Evolutionary conservation across 108 stramenopile genomes (phyloP).

Genomic region (Nitzschia sp.): DNA sequence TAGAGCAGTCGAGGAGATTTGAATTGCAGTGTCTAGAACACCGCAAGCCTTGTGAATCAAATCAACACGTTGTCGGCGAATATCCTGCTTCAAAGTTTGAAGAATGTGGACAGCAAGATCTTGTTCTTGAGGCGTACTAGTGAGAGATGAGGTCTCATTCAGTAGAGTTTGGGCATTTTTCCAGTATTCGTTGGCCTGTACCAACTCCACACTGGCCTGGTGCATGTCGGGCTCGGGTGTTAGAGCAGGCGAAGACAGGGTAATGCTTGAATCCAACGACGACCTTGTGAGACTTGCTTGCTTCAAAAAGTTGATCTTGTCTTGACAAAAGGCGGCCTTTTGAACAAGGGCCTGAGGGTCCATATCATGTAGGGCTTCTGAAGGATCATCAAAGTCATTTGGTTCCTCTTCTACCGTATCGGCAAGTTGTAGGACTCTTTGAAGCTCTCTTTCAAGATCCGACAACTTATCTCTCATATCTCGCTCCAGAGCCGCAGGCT

Average conservation of each 20-base stretch:
- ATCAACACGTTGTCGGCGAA: constrained; percentile 47
- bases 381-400: neutral
- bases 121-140: constrained; percentile 1
- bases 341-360: neutral
- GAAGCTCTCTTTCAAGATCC: constrained; percentile 44
- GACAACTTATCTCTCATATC: constrained; percentile 42
- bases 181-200: constrained; percentile 27
- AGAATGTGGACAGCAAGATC: constrained; percentile 32
- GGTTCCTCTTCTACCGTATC: neutral
- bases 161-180: constrained; percentile 28
- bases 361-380: neutral
- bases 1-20: constrained; percentile 26
- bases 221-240: constrained; percentile 28
- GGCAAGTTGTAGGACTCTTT: constrained; percentile 1
- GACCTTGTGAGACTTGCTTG: constrained; percentile 48
- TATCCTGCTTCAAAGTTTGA: constrained; percentile 23
- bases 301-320: constrained; percentile 40
- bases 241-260: constrained; percentile 21
- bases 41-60: constrained; percentile 32
- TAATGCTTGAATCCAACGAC: constrained; percentile 34
- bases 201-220: constrained; percentile 24
- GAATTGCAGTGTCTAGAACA: constrained; percentile 34
- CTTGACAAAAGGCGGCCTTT: constrained; percentile 18
- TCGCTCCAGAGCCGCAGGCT: constrained; percentile 25
- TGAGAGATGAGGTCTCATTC: neutral